These are phyloP conservation scores for Talaromyces sp. DNA, from an alignment of 2,329 filamentous ascomycete species.

Conservation along the genomic window DNA sequence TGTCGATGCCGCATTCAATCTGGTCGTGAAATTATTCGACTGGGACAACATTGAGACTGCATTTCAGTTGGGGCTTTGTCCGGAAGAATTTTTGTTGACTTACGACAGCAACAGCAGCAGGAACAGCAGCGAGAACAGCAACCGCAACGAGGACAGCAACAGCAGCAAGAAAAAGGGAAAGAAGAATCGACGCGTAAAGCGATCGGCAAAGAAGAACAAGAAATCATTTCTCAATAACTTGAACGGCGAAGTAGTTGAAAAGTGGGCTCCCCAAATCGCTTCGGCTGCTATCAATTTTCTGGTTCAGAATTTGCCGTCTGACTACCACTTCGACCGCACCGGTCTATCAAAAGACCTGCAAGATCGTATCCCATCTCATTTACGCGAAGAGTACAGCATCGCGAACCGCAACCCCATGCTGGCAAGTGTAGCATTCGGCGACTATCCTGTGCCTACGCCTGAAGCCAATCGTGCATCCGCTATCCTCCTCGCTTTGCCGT, in stretches of 20 bases:
- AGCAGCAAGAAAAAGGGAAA: neutral
- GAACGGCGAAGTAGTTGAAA: slow-evolving; percentile 6
- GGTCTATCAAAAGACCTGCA: slow-evolving; percentile 25
- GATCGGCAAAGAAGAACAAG: neutral
- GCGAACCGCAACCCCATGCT: slow-evolving; percentile 21
- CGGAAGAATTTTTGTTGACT: slow-evolving; percentile 24
- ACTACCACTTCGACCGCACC: slow-evolving; percentile 26
- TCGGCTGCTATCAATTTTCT: slow-evolving; percentile 27
- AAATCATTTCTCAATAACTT: slow-evolving; percentile 17
- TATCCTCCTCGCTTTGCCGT: slow-evolving; percentile 30
- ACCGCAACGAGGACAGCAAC: neutral
- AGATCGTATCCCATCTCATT: slow-evolving; percentile 26
- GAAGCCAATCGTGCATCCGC: slow-evolving; percentile 25
- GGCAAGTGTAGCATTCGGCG: slow-evolving; percentile 25
- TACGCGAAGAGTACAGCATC: slow-evolving; percentile 20
- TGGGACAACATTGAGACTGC: slow-evolving; percentile 32
- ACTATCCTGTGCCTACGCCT: slow-evolving; percentile 17
- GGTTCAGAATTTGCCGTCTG: slow-evolving; percentile 20
- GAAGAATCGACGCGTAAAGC: neutral
- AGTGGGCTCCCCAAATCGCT: slow-evolving; percentile 20
- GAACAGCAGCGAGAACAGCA: neutral
- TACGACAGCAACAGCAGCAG: neutral
- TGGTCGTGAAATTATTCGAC: slow-evolving; percentile 25
- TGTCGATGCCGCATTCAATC: slow-evolving; percentile 25
- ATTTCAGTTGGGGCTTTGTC: slow-evolving; percentile 28